These are phyloP conservation scores for Lachancea sp. DNA, from an alignment of 805 yeast species.

Conservation along the genomic window DNA sequence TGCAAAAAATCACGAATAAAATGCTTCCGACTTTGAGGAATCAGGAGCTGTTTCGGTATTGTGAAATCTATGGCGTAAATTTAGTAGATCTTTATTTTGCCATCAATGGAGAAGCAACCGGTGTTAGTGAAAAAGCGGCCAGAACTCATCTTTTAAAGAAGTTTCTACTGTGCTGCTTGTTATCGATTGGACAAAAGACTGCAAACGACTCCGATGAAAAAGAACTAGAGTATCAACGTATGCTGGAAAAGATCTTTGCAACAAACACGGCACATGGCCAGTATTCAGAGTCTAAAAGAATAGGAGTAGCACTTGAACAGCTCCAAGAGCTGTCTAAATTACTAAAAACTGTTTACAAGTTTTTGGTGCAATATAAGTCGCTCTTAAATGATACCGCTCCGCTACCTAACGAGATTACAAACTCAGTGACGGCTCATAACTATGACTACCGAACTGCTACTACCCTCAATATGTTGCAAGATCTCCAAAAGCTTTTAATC, in stretches of 20 bases:
- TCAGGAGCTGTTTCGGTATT: constrained; percentile 36
- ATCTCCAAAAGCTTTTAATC: constrained; percentile 6
- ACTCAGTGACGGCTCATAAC: neutral
- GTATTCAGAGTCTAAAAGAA: constrained; percentile 16
- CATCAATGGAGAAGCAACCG: constrained; percentile 14
- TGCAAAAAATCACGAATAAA: constrained; percentile 24
- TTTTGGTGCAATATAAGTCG: constrained; percentile 1
- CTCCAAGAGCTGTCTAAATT: constrained; percentile 11
- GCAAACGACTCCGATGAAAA: constrained; percentile 7
- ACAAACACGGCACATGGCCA: constrained; percentile 14
- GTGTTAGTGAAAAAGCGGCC: constrained; percentile 30
- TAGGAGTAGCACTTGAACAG: constrained; percentile 12
- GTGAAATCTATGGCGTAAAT: constrained; percentile 39
- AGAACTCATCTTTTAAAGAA: constrained; percentile 37
- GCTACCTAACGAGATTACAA: neutral
- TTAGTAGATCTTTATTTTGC: constrained; percentile 27
- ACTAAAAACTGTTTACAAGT: neutral
- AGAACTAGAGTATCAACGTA: constrained; percentile 7
- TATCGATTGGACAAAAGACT: constrained; percentile 31
- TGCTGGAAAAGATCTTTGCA: constrained; percentile 10
- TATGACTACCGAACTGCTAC: constrained; percentile 1
- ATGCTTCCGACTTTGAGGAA: constrained; percentile 29
- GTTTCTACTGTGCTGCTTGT: constrained; percentile 38
- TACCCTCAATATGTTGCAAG: constrained; percentile 6
- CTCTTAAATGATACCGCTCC: neutral